Conservation (phyloP, 169 alveolate genomes). For the Babesia divergens region DNA sequence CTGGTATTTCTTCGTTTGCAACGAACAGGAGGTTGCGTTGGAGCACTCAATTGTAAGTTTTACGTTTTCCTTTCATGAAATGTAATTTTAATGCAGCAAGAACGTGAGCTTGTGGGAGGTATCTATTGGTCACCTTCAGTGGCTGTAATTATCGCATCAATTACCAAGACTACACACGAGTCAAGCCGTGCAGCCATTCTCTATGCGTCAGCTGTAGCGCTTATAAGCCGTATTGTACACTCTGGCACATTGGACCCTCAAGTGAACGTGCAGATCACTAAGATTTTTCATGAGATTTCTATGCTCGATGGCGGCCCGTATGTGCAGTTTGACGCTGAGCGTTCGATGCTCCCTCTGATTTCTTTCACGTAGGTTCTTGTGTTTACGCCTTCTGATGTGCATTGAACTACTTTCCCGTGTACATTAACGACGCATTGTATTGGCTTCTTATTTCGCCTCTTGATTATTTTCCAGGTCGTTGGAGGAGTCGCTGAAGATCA, state of each 20-base stretch:
- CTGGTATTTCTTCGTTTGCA: conserved; percentile 57
- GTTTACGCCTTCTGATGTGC: background rate
- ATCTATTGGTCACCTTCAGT: conserved; percentile 29
- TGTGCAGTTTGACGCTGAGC: conserved; percentile 42
- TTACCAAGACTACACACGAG: conserved; percentile 47
- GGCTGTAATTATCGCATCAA: conserved; percentile 35
- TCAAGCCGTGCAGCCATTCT: conserved; percentile 56
- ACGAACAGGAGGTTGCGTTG: conserved; percentile 52
- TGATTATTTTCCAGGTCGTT: conserved; percentile 42
- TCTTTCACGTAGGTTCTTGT: conserved; percentile 46
- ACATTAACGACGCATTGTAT: too few species aligned
- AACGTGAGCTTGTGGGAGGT: conserved; percentile 37
- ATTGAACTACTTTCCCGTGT: background rate
- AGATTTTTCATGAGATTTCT: conserved; percentile 17
- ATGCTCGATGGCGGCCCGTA: conserved; percentile 67
- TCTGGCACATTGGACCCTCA: background rate
- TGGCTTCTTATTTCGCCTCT: too few species aligned
- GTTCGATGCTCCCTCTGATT: conserved; percentile 39
- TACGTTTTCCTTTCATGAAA: background rate
- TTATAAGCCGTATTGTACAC: conserved; percentile 28
- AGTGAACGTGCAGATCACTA: background rate
- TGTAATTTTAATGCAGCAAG: background rate
- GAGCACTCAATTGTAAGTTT: conserved; percentile 16
- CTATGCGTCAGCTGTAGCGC: conserved; percentile 43
- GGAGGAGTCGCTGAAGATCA: conserved; percentile 58